These are phyloP conservation scores for Beauveria bassiana DNA, from an alignment of 2,329 filamentous ascomycete genomes.

Conservation along the genomic window DNA sequence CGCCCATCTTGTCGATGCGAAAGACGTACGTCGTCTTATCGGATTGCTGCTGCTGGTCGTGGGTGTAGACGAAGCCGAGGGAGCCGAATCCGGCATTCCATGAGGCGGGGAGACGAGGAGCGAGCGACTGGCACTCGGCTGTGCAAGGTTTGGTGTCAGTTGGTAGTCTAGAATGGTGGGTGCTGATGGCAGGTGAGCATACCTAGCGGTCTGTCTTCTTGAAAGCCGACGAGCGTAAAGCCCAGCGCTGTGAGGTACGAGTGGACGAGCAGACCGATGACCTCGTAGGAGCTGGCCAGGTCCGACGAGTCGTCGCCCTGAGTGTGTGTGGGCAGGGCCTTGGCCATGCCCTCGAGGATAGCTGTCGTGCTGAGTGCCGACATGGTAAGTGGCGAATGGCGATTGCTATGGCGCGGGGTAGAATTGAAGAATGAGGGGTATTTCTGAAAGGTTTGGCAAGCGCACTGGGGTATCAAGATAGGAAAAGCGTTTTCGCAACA, in stretches of 20 bases:
- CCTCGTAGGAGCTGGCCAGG: constrained; percentile 68
- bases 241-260: constrained; percentile 73
- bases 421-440: neutral
- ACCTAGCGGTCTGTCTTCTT: constrained; percentile 73
- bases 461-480: too few species aligned
- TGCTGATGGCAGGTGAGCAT: constrained; percentile 17
- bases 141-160: too few species aligned
- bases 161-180: too few species aligned
- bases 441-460: too few species aligned
- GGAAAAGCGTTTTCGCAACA: neutral
- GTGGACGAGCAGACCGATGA: constrained; percentile 75
- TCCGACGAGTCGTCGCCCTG: constrained; percentile 49
- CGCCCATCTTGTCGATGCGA: constrained; percentile 73
- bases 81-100: constrained; percentile 72
- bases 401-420: neutral
- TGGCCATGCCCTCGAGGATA: constrained; percentile 49
- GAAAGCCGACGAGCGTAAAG: constrained; percentile 76
- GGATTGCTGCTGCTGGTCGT: constrained; percentile 81
- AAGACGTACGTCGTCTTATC: constrained; percentile 50
- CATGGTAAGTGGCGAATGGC: constrained; percentile 6
- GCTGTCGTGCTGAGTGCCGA: constrained; percentile 23
- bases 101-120: constrained; percentile 59
- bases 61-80: constrained; percentile 79
- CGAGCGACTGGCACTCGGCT: constrained; percentile 44
- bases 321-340: constrained; percentile 49